Evolutionary conservation across 2,329 filamentous ascomycete species (phyloP).

Genomic region (Drechslerella dactyloides): DNA sequence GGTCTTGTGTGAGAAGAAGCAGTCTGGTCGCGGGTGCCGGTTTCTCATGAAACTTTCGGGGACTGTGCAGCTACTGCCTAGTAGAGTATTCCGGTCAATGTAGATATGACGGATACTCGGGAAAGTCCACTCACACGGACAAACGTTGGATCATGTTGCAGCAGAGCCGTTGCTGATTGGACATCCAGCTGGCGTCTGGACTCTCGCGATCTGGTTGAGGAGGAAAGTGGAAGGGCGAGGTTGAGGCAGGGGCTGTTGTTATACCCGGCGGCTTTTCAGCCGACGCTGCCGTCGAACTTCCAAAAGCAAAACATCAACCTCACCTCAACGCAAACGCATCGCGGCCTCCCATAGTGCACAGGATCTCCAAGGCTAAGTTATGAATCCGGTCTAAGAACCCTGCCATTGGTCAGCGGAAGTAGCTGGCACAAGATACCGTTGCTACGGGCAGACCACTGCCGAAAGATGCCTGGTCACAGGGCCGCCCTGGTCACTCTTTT

Average conservation of each 20-base stretch:
- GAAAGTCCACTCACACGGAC: too few relatives aligned
- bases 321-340: slow-evolving; percentile 41
- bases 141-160: too few relatives aligned
- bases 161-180: too few relatives aligned
- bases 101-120: too few relatives aligned
- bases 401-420: neutral
- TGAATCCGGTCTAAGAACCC: neutral
- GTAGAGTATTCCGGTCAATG: too few relatives aligned
- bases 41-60: too few relatives aligned
- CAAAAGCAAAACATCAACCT: slow-evolving; percentile 22
- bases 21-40: too few relatives aligned
- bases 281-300: slow-evolving; percentile 45
- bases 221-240: slow-evolving; percentile 24
- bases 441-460: slow-evolving; percentile 35
- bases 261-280: slow-evolving; percentile 51
- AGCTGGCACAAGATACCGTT: neutral
- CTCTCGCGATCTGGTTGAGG: slow-evolving; percentile 8
- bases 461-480: slow-evolving; percentile 42
- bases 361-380: neutral
- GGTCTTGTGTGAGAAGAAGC: too few relatives aligned
- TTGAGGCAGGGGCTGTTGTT: slow-evolving; percentile 22
- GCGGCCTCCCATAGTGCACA: neutral
- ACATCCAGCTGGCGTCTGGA: neutral
- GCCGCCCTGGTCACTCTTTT: slow-evolving; percentile 26
- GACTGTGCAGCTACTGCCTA: too few relatives aligned